Evolutionary conservation across 495 filamentous ascomycete species (phyloP).

Genomic region (Parmelia sp.): DNA sequence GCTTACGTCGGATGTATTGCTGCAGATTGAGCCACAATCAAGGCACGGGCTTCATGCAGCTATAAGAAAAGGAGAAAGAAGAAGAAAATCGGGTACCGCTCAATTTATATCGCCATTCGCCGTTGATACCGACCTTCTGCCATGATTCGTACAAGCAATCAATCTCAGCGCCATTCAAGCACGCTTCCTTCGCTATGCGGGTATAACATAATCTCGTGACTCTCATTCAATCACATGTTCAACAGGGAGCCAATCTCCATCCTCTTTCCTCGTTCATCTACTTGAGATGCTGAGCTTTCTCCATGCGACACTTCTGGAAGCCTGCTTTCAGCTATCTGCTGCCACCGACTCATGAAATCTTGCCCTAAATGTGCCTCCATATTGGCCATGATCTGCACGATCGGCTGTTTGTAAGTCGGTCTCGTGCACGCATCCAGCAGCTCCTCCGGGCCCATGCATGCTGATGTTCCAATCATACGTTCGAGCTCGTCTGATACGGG

Average conservation of each 20-base stretch:
- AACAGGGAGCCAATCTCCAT: conserved; percentile 13
- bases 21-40: neutral
- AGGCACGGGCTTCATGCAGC: neutral
- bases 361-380: conserved; percentile 11
- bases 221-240: conserved; percentile 6
- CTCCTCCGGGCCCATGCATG: conserved; percentile 27
- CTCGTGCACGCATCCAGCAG: conserved; percentile 33
- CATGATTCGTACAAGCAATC: neutral
- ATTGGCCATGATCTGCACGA: conserved; percentile 24
- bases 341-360: conserved; percentile 14
- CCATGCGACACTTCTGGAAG: neutral
- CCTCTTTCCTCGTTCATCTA: neutral
- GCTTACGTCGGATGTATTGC: neutral
- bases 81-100: no score
- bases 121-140: neutral
- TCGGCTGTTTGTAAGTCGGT: conserved; percentile 28
- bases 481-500: conserved; percentile 19
- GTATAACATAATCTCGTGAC: neutral
- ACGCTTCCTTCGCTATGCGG: conserved; percentile 2
- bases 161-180: neutral
- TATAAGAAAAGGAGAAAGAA: neutral
- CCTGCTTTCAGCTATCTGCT: conserved; percentile 14
- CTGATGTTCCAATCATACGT: conserved; percentile 6
- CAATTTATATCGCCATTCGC: no score
- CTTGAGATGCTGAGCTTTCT: neutral